phyloP scores from a whole-genome alignment of 1,284 basidiomycete genomes.

The Golubevia pallescens region DNA sequence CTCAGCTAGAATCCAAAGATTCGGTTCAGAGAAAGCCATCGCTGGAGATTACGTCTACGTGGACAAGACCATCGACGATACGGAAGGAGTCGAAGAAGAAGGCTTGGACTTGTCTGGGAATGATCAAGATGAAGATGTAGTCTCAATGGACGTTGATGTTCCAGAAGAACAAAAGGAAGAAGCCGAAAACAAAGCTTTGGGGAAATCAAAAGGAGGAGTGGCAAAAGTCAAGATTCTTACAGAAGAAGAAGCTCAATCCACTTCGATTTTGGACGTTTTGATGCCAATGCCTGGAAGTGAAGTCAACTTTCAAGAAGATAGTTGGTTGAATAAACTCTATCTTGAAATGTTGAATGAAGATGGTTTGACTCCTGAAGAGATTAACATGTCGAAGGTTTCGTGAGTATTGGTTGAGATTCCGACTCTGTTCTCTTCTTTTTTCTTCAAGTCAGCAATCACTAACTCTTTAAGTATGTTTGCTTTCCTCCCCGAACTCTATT shows the following conservation, averaged over 20 bases:
- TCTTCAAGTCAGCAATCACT: not conserved
- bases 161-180: constrained; percentile 23
- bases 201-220: not conserved
- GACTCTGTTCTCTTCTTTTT: not conserved
- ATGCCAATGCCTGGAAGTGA: constrained; percentile 51
- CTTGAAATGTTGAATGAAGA: constrained; percentile 30
- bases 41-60: constrained; percentile 73
- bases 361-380: constrained; percentile 29
- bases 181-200: constrained; percentile 15
- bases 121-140: constrained; percentile 9
- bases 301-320: constrained; percentile 23
- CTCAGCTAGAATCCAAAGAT: constrained; percentile 82
- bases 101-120: constrained; percentile 4
- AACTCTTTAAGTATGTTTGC: not conserved
- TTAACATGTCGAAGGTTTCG: constrained; percentile 17
- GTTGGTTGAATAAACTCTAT: constrained; percentile 49
- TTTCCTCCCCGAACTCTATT: too few species aligned
- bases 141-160: constrained; percentile 10
- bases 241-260: constrained; percentile 12
- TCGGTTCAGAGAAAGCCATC: constrained; percentile 78
- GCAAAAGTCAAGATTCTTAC: constrained; percentile 33
- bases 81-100: not conserved
- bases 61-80: too few species aligned
- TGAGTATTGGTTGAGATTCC: not conserved
- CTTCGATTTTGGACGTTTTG: constrained; percentile 44